Evolutionary conservation across 2,329 filamentous ascomycete species (phyloP), one percentile per base, ranked within the genome.

Genomic region (Magnaporthiopsis incrustans): DNA sequence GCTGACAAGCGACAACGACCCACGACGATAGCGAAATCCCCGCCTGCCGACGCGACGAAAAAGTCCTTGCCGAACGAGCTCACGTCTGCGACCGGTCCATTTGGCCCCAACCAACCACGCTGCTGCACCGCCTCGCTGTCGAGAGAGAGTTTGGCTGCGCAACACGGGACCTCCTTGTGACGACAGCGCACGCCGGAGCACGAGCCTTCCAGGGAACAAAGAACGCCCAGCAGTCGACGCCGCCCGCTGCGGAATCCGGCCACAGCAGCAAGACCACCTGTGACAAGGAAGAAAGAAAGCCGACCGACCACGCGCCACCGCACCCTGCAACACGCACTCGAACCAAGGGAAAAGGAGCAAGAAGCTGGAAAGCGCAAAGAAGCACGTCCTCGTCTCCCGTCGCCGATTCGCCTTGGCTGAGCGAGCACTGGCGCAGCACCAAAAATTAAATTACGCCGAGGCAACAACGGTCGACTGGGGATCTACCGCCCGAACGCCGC

Each of bases 391-490:
- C 44, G n/a, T 53, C n/a, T 53, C n/a, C 44, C 14, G 44, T 53
- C 44, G 22, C 7, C 44, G 44, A n/a, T 25, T 25, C n/a, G 44
- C 22, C n/a, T 11, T 53, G 44, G 44, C 44, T 25, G 22, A 53
- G 22, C 44, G 44, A 53, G 44, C 50, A 11, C 60, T 26, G 44
- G 60, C 60, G 60, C 60, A 62, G 15, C 33, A 35, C 25, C 60
- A 26, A 61, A 61, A 61, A 53, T 53, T 61, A 38, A 60, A 60
- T 60, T 60, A 25, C 58, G 32, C 27, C 2, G 32, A n/a, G 18
- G 60, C 60, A 56, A 30, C 26, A 53, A 57, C 18, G n/a, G 25
- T 50, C 62, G 32, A 58, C 50, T 44, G 32, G 61, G 11, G 58
- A 38, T 57, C 61, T 7, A 25, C 18, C 44, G n/a, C 18, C 32